Evolutionary conservation across 2,329 filamentous ascomycete genomes (phyloP).

Genomic region (Colletotrichum plurivorum): DNA sequence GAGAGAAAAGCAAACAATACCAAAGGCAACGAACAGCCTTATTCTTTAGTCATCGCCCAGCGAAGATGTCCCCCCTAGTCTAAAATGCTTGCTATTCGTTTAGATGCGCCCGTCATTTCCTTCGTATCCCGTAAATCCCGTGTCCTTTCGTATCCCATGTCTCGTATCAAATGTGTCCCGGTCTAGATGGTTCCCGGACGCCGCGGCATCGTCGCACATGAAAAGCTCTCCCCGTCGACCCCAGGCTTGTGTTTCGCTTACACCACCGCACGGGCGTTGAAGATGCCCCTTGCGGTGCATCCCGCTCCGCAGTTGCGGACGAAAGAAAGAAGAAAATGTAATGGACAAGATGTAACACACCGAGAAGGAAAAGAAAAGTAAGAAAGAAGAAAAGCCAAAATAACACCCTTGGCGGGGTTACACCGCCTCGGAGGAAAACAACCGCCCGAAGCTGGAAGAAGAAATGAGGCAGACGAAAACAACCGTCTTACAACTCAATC

Average conservation of each 20-base stretch:
- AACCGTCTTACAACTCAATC: conserved; percentile 12
- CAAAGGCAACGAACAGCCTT: no score
- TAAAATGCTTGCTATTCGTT: background rate
- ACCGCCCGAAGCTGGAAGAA: background rate
- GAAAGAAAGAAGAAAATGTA: background rate
- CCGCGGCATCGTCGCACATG: conserved; percentile 4
- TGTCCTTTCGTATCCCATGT: conserved; percentile 22
- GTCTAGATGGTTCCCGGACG: conserved; percentile 18
- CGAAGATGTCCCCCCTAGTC: conserved; percentile 4
- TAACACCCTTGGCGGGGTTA: background rate
- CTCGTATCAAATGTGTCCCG: background rate
- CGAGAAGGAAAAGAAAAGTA: background rate
- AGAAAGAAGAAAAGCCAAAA: conserved; percentile 1
- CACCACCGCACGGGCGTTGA: background rate
- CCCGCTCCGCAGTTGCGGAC: background rate
- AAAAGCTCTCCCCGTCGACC: background rate
- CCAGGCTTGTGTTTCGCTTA: background rate
- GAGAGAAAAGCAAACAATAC: no score
- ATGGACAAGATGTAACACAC: background rate
- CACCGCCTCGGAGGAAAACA: conserved; percentile 4
- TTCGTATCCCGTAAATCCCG: conserved; percentile 6
- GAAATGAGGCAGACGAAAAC: background rate
- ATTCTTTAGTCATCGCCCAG: conserved; percentile 27
- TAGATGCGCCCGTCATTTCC: background rate
- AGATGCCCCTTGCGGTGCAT: background rate